A percentile compares a stretch with the other conserved stretches of the same genome.
These are phyloP conservation scores for Coemansia sp. DNA, from an alignment of 192 early-diverging fungal genomes.

Conservation along the genomic window DNA sequence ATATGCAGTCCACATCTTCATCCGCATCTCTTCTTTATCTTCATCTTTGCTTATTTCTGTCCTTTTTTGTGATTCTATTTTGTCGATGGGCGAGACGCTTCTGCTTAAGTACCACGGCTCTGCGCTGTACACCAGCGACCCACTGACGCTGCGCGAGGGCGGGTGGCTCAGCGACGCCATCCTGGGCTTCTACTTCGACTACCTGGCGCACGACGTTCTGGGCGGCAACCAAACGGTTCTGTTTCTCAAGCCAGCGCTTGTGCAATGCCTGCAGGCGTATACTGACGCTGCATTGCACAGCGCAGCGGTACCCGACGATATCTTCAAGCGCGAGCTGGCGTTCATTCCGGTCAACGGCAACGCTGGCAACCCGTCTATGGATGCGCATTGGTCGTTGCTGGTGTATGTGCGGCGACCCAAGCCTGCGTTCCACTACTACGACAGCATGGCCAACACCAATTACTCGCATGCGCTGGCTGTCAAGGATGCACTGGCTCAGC, in stretches of 20 bases:
- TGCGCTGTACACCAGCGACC: constrained; percentile 33
- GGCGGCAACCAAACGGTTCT: constrained; percentile 20
- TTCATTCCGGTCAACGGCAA: constrained; percentile 34
- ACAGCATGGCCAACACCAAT: constrained; percentile 47
- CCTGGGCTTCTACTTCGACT: constrained; percentile 52
- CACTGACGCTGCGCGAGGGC: constrained; percentile 33
- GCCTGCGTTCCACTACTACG: constrained; percentile 44
- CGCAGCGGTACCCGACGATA: constrained; percentile 17
- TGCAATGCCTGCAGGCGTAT: constrained; percentile 27
- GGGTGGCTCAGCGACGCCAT: constrained; percentile 45
- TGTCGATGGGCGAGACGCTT: constrained; percentile 1
- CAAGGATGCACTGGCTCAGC: constrained; percentile 11
- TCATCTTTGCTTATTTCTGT: not conserved
- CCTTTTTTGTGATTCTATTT: not conserved
- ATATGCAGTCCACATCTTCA: no score
- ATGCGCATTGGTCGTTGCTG: constrained; percentile 41
- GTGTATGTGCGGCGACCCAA: constrained; percentile 12
- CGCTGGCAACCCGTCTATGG: not conserved
- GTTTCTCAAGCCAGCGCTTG: constrained; percentile 37
- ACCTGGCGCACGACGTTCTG: constrained; percentile 39
- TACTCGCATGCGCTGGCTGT: constrained; percentile 21
- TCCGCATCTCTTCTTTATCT: no score
- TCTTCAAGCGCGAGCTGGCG: constrained; percentile 17
- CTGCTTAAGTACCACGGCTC: constrained; percentile 40
- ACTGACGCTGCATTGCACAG: constrained; percentile 6